Conservation (phyloP, 371 early-diverging fungal species). For the Mucor circinelloides region DNA sequence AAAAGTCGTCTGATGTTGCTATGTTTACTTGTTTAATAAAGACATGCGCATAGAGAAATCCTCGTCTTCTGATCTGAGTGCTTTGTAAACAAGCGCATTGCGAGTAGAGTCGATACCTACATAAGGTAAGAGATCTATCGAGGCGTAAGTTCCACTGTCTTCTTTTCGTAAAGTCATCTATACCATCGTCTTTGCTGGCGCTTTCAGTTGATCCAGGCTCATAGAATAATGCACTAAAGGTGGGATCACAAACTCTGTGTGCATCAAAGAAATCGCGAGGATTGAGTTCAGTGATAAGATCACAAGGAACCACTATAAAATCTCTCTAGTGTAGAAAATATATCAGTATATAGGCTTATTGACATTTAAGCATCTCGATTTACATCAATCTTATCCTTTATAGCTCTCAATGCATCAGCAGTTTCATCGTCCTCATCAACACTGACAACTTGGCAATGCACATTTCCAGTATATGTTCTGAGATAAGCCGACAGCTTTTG, state of each 20-base stretch:
- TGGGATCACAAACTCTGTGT: conserved; percentile 76
- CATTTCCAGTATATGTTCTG: conserved; percentile 71
- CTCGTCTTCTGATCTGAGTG: conserved; percentile 57
- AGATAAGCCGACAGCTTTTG: conserved; percentile 72
- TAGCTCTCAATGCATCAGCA: conserved; percentile 81
- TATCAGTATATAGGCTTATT: background rate
- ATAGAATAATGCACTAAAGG: conserved; percentile 79
- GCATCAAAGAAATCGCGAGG: conserved; percentile 82
- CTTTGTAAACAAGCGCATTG: conserved; percentile 76
- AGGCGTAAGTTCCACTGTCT: background rate
- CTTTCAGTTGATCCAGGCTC: conserved; percentile 66
- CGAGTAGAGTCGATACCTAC: conserved; percentile 80
- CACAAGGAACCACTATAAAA: conserved; percentile 90
- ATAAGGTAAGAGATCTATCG: conserved; percentile 58
- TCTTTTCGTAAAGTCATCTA: background rate
- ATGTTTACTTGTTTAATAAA: conserved; percentile 61
- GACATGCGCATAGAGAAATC: conserved; percentile 79
- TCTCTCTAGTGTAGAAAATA: conserved; percentile 61
- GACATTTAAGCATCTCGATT: background rate
- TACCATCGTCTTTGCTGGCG: conserved; percentile 60
- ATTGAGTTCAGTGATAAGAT: conserved; percentile 81
- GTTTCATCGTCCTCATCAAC: conserved; percentile 80
- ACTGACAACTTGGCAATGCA: conserved; percentile 60
- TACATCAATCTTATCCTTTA: conserved; percentile 82
- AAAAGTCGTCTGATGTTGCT: background rate